Conservation (phyloP, 1,284 basidiomycete genomes). For the Rhodotorula sp. region DNA sequence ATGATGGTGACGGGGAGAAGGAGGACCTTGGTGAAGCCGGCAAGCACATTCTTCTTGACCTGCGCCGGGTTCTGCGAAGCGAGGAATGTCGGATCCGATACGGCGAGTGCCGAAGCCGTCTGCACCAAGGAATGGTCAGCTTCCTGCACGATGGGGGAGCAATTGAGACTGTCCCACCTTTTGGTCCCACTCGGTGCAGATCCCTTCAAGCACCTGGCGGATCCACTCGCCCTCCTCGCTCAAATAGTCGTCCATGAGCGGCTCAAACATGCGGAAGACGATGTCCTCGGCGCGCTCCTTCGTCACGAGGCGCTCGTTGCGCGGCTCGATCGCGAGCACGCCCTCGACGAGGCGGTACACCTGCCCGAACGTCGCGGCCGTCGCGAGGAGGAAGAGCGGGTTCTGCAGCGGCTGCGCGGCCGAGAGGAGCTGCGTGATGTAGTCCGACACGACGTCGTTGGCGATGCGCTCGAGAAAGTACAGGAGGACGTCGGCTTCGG, state of each 20-base stretch:
- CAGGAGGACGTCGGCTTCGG: constrained; percentile 68
- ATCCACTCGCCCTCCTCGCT: constrained; percentile 86
- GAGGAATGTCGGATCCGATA: constrained; percentile 63
- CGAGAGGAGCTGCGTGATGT: constrained; percentile 73
- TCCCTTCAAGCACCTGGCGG: constrained; percentile 69
- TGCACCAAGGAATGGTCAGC: not conserved
- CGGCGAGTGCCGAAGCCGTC: constrained; percentile 36
- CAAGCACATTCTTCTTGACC: constrained; percentile 87
- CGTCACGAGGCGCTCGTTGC: constrained; percentile 46
- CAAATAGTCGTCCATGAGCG: constrained; percentile 94
- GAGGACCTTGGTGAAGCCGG: constrained; percentile 85
- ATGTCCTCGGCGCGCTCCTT: constrained; percentile 71
- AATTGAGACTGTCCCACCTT: constrained; percentile 55
- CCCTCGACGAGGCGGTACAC: constrained; percentile 80
- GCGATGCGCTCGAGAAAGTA: constrained; percentile 75
- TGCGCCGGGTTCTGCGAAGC: constrained; percentile 83
- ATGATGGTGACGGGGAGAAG: constrained; percentile 94
- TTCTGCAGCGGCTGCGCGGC: constrained; percentile 73
- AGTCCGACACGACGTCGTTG: constrained; percentile 74
- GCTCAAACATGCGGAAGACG: constrained; percentile 88
- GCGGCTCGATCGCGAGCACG: constrained; percentile 54
- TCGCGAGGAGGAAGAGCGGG: constrained; percentile 76
- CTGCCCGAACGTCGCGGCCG: constrained; percentile 85
- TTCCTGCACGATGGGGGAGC: not conserved
- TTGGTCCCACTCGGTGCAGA: constrained; percentile 76